Evolutionary conservation across 176 grass and related monocot species (phyloP).

Genomic region (Carex littledalei): DNA sequence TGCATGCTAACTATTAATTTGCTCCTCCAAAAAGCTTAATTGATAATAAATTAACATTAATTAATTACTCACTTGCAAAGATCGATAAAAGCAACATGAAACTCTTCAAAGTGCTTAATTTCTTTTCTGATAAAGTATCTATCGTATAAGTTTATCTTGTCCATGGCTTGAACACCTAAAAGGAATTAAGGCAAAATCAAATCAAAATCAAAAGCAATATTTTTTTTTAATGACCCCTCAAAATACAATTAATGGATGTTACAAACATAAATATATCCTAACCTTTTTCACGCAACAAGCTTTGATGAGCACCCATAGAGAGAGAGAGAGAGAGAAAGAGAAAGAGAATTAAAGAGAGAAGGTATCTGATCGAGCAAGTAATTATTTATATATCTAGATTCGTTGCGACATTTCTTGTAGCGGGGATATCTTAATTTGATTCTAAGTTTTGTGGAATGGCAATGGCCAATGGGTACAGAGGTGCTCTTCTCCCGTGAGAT

Average conservation of each 20-base stretch:
- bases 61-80: conserved; percentile 15
- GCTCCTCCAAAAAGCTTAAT: neutral
- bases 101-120: neutral
- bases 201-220: no score
- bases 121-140: neutral
- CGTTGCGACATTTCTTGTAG: neutral
- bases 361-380: neutral
- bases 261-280: neutral
- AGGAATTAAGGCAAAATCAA: neutral
- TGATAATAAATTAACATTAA: neutral
- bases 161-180: conserved; percentile 7
- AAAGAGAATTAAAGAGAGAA: neutral
- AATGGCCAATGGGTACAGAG: no score
- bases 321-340: neutral
- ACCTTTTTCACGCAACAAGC: conserved; percentile 15
- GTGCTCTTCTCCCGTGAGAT: no score
- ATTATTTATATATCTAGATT: conserved; percentile 1
- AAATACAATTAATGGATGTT: neutral
- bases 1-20: neutral
- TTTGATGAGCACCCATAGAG: conserved; percentile 10
- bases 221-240: neutral
- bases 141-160: conserved; percentile 7
- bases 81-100: conserved; percentile 24
- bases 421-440: no score
- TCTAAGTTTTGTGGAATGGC: no score